Conservation (phyloP, 73 alveolate genomes). For the Durusdinium trenchii region DNA sequence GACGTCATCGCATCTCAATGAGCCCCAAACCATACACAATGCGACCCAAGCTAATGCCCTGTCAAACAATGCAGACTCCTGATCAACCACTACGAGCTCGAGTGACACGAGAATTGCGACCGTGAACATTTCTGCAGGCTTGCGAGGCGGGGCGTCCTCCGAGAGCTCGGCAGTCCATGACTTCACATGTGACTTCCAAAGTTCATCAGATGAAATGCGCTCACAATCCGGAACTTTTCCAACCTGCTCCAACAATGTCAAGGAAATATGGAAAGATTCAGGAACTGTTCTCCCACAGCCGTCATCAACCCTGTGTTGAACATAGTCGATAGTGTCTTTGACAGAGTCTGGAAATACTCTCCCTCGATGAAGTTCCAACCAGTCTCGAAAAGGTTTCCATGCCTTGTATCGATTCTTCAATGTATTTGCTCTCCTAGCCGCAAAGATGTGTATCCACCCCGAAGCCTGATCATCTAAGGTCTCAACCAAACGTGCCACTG, state of each 20-base stretch:
- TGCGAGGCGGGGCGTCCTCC: background rate
- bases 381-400: background rate
- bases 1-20: background rate
- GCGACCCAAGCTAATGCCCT: background rate
- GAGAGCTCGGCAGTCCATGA: background rate
- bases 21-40: background rate
- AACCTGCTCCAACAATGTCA: background rate
- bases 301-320: background rate
- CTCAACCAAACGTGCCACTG: background rate
- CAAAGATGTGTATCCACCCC: background rate
- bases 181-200: background rate
- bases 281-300: background rate
- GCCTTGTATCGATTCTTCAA: background rate
- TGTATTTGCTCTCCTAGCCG: background rate
- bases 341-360: background rate
- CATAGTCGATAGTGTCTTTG: background rate
- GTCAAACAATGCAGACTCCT: background rate
- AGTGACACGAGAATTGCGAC: background rate
- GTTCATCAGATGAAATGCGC: background rate
- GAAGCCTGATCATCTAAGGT: background rate
- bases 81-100: background rate
- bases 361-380: background rate
- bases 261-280: background rate
- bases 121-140: background rate
- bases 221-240: background rate